Percentiles rank a stretch among this genome's conserved stretches.
Evolutionary conservation across 306 rosid genomes (phyloP).

Genomic region (Mimosa pudica): DNA sequence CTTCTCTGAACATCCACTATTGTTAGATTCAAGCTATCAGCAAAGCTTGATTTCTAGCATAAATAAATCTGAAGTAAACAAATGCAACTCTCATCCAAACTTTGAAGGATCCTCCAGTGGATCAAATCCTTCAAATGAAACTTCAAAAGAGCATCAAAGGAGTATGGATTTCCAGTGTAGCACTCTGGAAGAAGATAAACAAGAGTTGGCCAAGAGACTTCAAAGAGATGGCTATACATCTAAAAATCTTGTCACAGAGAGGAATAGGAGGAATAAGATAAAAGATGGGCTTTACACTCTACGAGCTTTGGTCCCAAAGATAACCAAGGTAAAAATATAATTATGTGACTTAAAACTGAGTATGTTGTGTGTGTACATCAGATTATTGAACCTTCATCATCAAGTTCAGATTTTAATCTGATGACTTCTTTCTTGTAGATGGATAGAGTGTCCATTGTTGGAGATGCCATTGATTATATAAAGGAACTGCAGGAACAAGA

Average conservation of each 20-base stretch:
- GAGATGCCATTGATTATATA: constrained; percentile 72
- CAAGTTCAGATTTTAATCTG: constrained; percentile 12
- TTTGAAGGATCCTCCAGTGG: constrained; percentile 60
- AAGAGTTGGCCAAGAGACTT: constrained; percentile 34
- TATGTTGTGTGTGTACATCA: background rate
- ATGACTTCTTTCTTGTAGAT: constrained; percentile 51
- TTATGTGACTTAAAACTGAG: background rate
- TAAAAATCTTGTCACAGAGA: constrained; percentile 75
- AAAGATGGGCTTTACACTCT: constrained; percentile 54
- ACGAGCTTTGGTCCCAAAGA: constrained; percentile 82
- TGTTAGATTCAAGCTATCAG: constrained; percentile 24
- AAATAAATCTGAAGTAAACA: constrained; percentile 35
- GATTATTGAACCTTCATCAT: constrained; percentile 11
- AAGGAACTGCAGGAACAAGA: constrained; percentile 55
- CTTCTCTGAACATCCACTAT: constrained; percentile 36
- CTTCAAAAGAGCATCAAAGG: constrained; percentile 36
- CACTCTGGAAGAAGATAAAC: constrained; percentile 36
- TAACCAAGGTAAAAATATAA: constrained; percentile 64
- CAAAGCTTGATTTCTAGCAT: constrained; percentile 35
- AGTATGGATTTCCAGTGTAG: constrained; percentile 37
- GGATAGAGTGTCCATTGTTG: constrained; percentile 68
- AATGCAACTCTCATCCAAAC: constrained; percentile 49
- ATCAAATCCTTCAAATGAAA: constrained; percentile 57
- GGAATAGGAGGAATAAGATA: constrained; percentile 78
- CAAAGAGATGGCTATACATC: constrained; percentile 47